A percentile compares a stretch with the other conserved stretches of the same genome.
These are phyloP conservation scores for Aspergillus arachidicola DNA, from an alignment of 2,329 filamentous ascomycete genomes.

Conservation along the genomic window DNA sequence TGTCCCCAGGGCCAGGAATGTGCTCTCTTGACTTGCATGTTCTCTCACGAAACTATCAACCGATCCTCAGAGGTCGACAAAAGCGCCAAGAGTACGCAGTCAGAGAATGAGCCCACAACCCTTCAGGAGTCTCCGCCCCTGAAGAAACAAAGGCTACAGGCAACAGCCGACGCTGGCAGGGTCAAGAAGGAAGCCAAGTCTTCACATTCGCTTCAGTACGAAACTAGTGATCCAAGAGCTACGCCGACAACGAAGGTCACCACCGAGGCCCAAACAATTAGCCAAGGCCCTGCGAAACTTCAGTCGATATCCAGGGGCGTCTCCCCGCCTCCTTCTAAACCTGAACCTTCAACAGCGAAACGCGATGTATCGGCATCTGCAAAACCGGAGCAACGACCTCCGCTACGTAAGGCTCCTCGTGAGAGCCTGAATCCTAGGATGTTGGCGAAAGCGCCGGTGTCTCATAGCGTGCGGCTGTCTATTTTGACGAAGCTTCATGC, in stretches of 20 bases:
- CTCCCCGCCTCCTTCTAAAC: slow-evolving; percentile 32
- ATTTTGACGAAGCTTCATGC: slow-evolving; percentile 49
- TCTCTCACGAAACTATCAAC: slow-evolving; percentile 50
- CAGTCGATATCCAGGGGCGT: slow-evolving; percentile 28
- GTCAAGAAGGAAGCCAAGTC: background rate
- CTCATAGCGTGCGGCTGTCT: slow-evolving; percentile 43
- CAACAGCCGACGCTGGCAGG: background rate
- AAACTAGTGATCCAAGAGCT: background rate
- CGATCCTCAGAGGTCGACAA: slow-evolving; percentile 15
- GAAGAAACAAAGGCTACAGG: slow-evolving; percentile 33
- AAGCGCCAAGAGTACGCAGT: slow-evolving; percentile 17
- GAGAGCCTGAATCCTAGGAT: slow-evolving; percentile 51
- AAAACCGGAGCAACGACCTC: slow-evolving; percentile 14
- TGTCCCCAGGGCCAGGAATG: slow-evolving; percentile 58
- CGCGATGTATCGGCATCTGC: slow-evolving; percentile 1
- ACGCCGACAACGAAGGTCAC: slow-evolving; percentile 5
- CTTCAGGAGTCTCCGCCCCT: slow-evolving; percentile 21
- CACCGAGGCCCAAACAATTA: slow-evolving; percentile 17
- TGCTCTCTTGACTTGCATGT: slow-evolving; percentile 60
- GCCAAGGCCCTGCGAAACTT: slow-evolving; percentile 19
- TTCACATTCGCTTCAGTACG: background rate
- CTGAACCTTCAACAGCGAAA: slow-evolving; percentile 11
- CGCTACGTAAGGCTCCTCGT: slow-evolving; percentile 37
- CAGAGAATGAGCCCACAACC: slow-evolving; percentile 2
- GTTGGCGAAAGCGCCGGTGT: slow-evolving; percentile 46